Percentiles rank a stretch among this genome's conserved stretches.
phyloP scores from a whole-genome alignment of 495 filamentous ascomycete species.

The Penicillium taxi region DNA sequence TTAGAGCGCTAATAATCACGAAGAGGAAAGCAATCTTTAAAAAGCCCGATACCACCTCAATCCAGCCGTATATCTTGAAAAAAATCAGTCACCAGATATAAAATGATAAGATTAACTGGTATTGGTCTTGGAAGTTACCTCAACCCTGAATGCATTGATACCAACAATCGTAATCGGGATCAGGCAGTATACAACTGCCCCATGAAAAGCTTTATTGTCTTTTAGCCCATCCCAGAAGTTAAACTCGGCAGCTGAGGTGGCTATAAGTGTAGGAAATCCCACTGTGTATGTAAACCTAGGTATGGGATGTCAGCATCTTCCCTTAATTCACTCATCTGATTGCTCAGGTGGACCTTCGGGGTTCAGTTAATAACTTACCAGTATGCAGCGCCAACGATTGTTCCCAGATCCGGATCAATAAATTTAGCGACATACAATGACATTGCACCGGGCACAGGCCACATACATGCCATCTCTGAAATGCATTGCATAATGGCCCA shows the following conservation, averaged over 20 bases:
- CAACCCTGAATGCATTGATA: constrained; percentile 27
- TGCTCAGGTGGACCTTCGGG: not conserved
- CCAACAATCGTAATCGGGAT: constrained; percentile 25
- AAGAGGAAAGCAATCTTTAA: constrained; percentile 28
- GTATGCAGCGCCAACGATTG: constrained; percentile 39
- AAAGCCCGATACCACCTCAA: constrained; percentile 31
- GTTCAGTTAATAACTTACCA: constrained; percentile 23
- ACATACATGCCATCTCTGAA: constrained; percentile 41
- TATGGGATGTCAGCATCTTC: no score
- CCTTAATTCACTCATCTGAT: no score
- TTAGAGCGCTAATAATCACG: constrained; percentile 24
- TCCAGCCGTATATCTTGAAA: constrained; percentile 29
- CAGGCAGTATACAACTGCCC: constrained; percentile 20
- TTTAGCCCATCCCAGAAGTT: constrained; percentile 25
- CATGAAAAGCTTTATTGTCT: constrained; percentile 18
- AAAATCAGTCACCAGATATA: not conserved
- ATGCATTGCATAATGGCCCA: constrained; percentile 43
- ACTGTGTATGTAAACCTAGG: constrained; percentile 42
- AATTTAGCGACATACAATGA: constrained; percentile 41
- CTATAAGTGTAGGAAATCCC: constrained; percentile 32
- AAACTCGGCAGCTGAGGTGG: constrained; percentile 29
- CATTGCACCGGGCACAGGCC: constrained; percentile 41
- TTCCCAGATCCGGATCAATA: constrained; percentile 41
- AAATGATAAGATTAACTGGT: not conserved
- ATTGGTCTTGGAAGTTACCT: constrained; percentile 14